These are phyloP conservation scores for Hypoxylon sp. DNA, from an alignment of 2,329 filamentous ascomycete genomes.

Conservation along the genomic window DNA sequence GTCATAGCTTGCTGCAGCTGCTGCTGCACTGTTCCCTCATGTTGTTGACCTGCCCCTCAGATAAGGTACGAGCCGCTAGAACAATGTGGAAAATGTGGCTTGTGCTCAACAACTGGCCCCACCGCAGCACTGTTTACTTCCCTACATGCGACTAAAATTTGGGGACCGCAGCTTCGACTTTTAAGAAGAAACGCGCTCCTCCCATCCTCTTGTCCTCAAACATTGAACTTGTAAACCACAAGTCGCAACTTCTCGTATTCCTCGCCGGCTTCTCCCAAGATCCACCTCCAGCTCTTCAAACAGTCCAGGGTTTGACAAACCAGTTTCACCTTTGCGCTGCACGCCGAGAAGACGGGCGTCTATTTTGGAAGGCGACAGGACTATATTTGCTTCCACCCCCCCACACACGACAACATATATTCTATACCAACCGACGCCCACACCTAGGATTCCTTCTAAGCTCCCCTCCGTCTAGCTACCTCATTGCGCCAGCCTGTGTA, in stretches of 20 bases:
- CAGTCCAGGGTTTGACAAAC: conserved; percentile 15
- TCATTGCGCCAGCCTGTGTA: conserved; percentile 2
- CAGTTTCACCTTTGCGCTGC: conserved; percentile 32
- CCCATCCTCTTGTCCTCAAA: conserved; percentile 1
- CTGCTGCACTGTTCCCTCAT: conserved; percentile 6
- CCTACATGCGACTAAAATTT: conserved; percentile 41
- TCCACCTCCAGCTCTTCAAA: conserved; percentile 18
- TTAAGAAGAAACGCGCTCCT: conserved; percentile 43
- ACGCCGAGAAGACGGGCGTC: conserved; percentile 18
- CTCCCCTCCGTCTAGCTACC: not conserved
- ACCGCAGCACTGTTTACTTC: conserved; percentile 45
- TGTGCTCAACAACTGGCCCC: conserved; percentile 35
- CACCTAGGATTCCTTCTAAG: conserved; percentile 3
- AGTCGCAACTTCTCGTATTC: conserved; percentile 24
- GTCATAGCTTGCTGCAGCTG: conserved; percentile 19
- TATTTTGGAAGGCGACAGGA: conserved; percentile 29
- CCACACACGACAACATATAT: conserved; percentile 43
- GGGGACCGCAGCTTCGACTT: conserved; percentile 43
- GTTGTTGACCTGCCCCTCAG: conserved; percentile 36
- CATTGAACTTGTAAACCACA: conserved; percentile 16
- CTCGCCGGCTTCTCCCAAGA: conserved; percentile 4
- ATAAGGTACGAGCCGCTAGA: conserved; percentile 26
- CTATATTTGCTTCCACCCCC: conserved; percentile 13
- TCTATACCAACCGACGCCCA: conserved; percentile 10
- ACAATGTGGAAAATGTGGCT: conserved; percentile 13